phyloP scores from a whole-genome alignment of 2,329 filamentous ascomycete species.

The Ophiostoma sp. region DNA sequence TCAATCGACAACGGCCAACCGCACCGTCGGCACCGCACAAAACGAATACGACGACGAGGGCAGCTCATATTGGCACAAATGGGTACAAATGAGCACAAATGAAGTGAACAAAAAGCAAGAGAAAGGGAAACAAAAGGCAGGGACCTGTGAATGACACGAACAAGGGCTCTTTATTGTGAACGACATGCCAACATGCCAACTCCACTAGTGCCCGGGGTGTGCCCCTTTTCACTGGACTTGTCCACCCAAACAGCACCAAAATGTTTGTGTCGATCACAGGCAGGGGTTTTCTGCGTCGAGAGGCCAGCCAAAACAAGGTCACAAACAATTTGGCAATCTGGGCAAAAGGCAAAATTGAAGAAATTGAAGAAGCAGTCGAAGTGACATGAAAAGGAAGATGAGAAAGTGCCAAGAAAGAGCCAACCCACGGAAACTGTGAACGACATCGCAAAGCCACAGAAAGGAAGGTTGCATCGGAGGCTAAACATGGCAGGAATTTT shows the following conservation, averaged over 20 bases:
- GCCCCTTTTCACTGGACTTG: neutral
- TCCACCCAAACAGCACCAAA: neutral
- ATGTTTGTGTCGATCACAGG: neutral
- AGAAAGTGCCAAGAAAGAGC: neutral
- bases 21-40: neutral
- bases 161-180: constrained; percentile 19
- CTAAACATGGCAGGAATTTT: neutral
- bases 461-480: neutral
- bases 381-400: neutral
- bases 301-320: neutral
- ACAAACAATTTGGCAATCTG: neutral
- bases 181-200: constrained; percentile 16
- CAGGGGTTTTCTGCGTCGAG: neutral
- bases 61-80: neutral
- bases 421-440: neutral
- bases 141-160: neutral
- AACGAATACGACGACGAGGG: neutral
- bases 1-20: neutral
- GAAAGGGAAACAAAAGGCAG: neutral
- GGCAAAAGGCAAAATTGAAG: neutral
- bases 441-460: neutral
- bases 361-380: neutral
- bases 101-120: neutral
- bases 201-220: neutral
- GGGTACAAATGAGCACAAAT: neutral